phyloP scores from a whole-genome alignment of 2,329 filamentous ascomycete species.

The Alternaria tenuissima region DNA sequence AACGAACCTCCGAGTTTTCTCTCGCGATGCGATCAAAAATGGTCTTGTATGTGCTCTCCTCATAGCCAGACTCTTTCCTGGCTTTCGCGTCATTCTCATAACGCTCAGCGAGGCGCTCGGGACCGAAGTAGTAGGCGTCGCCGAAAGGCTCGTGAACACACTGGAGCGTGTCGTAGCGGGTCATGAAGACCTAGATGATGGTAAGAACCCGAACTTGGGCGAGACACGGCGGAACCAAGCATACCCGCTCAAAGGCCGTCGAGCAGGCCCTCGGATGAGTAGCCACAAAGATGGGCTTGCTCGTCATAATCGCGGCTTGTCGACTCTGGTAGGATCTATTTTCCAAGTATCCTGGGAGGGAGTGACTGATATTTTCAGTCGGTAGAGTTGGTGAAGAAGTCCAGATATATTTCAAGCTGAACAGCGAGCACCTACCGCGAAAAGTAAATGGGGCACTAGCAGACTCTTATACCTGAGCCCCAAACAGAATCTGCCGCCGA shows the following conservation, averaged over 20 bases:
- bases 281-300: slow-evolving; percentile 86
- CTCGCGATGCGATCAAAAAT: slow-evolving; percentile 79
- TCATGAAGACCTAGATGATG: slow-evolving; percentile 81
- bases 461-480: slow-evolving; percentile 33
- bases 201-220: slow-evolving; percentile 14
- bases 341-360: slow-evolving; percentile 36
- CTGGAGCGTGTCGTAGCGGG: slow-evolving; percentile 78
- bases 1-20: slow-evolving; percentile 75
- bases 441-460: slow-evolving; percentile 29
- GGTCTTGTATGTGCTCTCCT: slow-evolving; percentile 74
- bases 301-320: slow-evolving; percentile 65
- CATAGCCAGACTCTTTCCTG: slow-evolving; percentile 68
- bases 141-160: slow-evolving; percentile 97
- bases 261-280: slow-evolving; percentile 96
- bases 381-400: slow-evolving; percentile 9
- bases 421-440: slow-evolving; percentile 30
- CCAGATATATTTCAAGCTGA: slow-evolving; percentile 43
- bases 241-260: slow-evolving; percentile 93
- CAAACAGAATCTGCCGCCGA: slow-evolving; percentile 14
- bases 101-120: slow-evolving; percentile 81
- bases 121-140: slow-evolving; percentile 95
- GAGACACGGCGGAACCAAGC: slow-evolving; percentile 29
- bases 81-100: slow-evolving; percentile 74
- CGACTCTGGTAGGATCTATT: slow-evolving; percentile 26
- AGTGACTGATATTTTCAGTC: not conserved